Evolutionary conservation across 495 filamentous ascomycete genomes (phyloP).

Genomic region (Daldinia grandis): DNA sequence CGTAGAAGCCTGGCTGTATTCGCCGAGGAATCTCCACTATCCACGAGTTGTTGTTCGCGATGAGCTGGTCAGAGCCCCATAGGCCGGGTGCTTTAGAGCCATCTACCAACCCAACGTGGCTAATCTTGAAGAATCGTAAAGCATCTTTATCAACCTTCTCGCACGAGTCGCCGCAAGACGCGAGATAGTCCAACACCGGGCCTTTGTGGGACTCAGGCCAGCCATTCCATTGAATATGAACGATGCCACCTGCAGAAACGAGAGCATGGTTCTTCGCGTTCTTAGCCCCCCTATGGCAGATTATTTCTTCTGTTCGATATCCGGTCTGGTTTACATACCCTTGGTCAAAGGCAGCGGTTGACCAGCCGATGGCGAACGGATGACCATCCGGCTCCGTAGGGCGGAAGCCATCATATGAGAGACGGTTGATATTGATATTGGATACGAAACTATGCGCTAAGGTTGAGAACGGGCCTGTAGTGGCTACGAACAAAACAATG

Average conservation of each 20-base stretch:
- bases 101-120: constrained; percentile 61
- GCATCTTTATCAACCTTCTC: constrained; percentile 68
- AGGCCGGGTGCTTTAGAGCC: constrained; percentile 45
- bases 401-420: constrained; percentile 57
- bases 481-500: constrained; percentile 40
- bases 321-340: constrained; percentile 62
- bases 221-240: constrained; percentile 70
- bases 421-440: constrained; percentile 64
- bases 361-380: constrained; percentile 53
- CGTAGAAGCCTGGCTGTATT: constrained; percentile 71
- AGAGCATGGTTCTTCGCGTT: constrained; percentile 61
- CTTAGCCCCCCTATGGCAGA: constrained; percentile 69
- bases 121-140: constrained; percentile 79
- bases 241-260: constrained; percentile 60
- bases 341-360: constrained; percentile 56
- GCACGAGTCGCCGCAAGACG: constrained; percentile 74
- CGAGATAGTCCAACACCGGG: constrained; percentile 68
- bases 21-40: constrained; percentile 69
- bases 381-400: constrained; percentile 50
- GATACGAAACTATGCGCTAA: constrained; percentile 68
- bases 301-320: constrained; percentile 63
- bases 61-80: constrained; percentile 74
- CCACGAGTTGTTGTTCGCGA: constrained; percentile 71
- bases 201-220: constrained; percentile 70
- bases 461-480: constrained; percentile 56